Base-by-base conservation (phyloP, 306 rosid species). In the Fragaria nilgerrensis region DNA sequence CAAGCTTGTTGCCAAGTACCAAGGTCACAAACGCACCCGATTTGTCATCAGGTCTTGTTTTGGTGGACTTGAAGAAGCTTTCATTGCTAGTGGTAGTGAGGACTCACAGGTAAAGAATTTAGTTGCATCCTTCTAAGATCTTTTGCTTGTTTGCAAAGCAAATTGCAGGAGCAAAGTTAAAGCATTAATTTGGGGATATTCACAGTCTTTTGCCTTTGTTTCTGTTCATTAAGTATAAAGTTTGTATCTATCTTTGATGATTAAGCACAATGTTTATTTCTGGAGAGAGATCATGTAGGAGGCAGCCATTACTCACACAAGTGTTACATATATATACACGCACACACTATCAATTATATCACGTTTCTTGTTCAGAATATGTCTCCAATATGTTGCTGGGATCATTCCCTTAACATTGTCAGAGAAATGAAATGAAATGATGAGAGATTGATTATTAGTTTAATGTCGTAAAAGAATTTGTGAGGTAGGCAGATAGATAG, bases 71-170 rank as follows among this genome's bases (percentile, higher is more conserved):
- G 84, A 89, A 49, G 90, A 96, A 89, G 85, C 93, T 79, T 96
- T 96, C 81, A 79, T 96, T 87, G 99, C 98, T 78, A 91, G 98
- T 75, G 99, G 99, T 78, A 91, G 99, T 86, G 99, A 96, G 93
- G 99, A 96, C 81, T 96, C 99, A 70, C 98, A 88, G 99, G 99
- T 92, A 92, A 76, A 73, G 44, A 79, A 81, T 80, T 78, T 83
- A 12, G 39, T 71, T 63, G 36, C 19, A n/a, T 45, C 58, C 71
- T 77, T 34, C 65, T 19, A 39, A 56, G 50, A 52, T 48, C 27
- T 59, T 58, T 58, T 22, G 39, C 55, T 74, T 16, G 77, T 74
- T 17, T 39, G 11, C 20, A 41, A 58, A 52, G 16, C 43, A 61
- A 23, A 39, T 2, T 52, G 45, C 45, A 43, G 43, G 23, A 58